Evolutionary conservation across 495 filamentous ascomycete genomes (phyloP), one percentile per base, ranked within the genome.

Genomic region (Annulohypoxylon stygium): DNA sequence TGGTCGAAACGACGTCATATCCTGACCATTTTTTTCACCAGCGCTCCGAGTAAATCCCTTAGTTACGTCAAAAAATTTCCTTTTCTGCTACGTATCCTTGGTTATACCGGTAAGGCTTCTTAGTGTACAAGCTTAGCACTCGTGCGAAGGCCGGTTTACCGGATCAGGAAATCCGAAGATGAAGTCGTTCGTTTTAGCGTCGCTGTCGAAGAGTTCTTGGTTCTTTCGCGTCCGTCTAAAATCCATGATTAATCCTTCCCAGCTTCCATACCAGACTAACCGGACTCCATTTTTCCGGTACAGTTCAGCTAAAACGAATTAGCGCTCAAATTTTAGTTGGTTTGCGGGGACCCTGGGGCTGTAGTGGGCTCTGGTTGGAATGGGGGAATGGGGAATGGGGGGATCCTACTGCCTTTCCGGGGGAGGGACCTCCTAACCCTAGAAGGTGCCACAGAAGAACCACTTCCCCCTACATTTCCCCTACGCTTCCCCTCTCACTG

Each of bases 61-160:
- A 58, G n/a, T 75, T 75, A 70, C 71, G 71, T 74, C 67, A 74
- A 74, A 67, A 55, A 2, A 1, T 65, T 69, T 50, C 60, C 45
- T n/a, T 30, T 58, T 67, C 58, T 59, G 33, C 39, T 61, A 2
- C 2, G 53, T 41, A 68, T 54, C 65, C 54, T 69, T 69, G 65
- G 18, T 64, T 57, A 50, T 51, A 33, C 33, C 48, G 47, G 59
- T 54, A 70, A 55, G 59, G 60, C 47, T 45, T 43, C 10, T 65
- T 12, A 43, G 23, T 39, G 34, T 11, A 23, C 30, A 30, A 4
- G 30, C 30, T 30, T 30, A 6, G 30, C 3, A 30, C n/a, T 30
- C 36, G 23, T 8, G 20, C 36, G 14, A 47, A 11, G 26, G 26
- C 36, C 71, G 71, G 71, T 0, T 74, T 74, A 7, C 71, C 61